Conservation (phyloP, 495 filamentous ascomycete genomes). For the Tuber melanosporum region DNA sequence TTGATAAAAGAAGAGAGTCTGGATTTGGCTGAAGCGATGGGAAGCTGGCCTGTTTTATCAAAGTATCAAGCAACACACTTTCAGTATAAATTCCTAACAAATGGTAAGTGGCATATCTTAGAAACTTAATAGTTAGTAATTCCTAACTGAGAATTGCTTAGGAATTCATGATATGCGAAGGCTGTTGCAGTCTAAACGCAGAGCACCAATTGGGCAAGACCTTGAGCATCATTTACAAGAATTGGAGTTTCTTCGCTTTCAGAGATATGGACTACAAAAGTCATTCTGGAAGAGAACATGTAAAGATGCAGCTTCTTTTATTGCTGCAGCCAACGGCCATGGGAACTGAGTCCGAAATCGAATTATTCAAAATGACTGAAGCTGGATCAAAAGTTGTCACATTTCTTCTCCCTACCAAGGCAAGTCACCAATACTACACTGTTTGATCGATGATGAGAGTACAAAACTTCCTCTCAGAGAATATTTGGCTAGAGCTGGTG, state of each 20-base stretch:
- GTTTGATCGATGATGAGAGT: background rate
- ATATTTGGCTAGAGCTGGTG: background rate
- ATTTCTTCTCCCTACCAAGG: background rate
- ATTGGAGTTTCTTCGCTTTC: background rate
- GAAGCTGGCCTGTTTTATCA: too few relatives aligned
- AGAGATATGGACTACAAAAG: background rate
- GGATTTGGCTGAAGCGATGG: too few relatives aligned
- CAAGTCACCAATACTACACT: background rate
- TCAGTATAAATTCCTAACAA: too few relatives aligned
- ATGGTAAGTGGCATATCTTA: too few relatives aligned
- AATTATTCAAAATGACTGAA: background rate
- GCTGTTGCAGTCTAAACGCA: background rate
- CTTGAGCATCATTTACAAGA: background rate
- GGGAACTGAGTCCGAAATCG: background rate
- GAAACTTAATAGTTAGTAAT: too few relatives aligned
- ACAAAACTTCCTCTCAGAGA: too few relatives aligned
- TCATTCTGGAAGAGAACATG: background rate
- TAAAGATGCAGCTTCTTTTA: background rate
- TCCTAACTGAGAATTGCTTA: too few relatives aligned
- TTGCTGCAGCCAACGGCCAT: background rate
- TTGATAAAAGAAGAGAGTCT: too few relatives aligned
- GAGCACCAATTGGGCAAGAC: background rate
- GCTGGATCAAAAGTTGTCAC: background rate
- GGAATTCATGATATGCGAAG: background rate
- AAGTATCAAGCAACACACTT: too few relatives aligned